phyloP scores from a whole-genome alignment of 768 basidiomycete species.

The Cystobasidium ongulense region DNA sequence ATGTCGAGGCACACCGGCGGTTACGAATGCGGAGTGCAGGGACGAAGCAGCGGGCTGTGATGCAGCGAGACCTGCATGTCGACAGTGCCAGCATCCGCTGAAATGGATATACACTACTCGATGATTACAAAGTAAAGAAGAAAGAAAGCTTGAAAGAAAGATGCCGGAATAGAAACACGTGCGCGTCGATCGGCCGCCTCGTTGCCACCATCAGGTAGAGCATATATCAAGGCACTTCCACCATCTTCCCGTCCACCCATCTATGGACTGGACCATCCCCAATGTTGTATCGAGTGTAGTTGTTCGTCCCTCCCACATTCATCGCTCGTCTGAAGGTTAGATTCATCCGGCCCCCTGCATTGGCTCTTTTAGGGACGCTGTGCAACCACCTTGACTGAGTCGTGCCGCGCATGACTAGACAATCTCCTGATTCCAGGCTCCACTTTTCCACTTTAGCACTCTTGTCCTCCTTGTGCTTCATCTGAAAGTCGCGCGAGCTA shows the following conservation, averaged over 20 bases:
- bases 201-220: no score
- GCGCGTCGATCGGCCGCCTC: background rate
- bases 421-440: slow-evolving; percentile 40
- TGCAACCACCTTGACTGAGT: slow-evolving; percentile 46
- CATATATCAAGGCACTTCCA: slow-evolving; percentile 26
- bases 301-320: slow-evolving; percentile 43
- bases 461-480: slow-evolving; percentile 44
- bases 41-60: background rate
- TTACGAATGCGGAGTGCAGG: background rate
- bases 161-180: background rate
- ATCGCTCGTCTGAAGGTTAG: slow-evolving; percentile 46
- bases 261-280: slow-evolving; percentile 39
- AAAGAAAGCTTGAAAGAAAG: background rate
- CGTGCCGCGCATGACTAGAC: slow-evolving; percentile 45
- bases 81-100: background rate
- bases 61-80: background rate
- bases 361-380: slow-evolving; percentile 44
- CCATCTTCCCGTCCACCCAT: slow-evolving; percentile 40
- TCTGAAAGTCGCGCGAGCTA: slow-evolving; percentile 42
- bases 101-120: background rate
- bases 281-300: slow-evolving; percentile 43
- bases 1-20: background rate
- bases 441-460: slow-evolving; percentile 42
- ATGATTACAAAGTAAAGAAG: no score
- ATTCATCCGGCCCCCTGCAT: slow-evolving; percentile 43